Evolutionary conservation across 768 basidiomycete species (phyloP).

Genomic region (Hygrophorus russula): DNA sequence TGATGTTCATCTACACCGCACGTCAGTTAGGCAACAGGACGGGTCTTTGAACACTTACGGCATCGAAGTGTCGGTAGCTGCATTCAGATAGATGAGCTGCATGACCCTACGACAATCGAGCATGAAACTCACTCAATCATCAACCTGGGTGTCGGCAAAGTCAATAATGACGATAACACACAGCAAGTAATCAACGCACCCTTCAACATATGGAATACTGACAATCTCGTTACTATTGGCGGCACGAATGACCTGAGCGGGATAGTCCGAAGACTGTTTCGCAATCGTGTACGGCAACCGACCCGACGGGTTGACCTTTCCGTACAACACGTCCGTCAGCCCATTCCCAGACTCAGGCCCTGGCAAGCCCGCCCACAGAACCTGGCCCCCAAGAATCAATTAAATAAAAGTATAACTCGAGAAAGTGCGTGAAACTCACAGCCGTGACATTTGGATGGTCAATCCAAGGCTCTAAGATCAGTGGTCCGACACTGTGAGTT

Average conservation of each 20-base stretch:
- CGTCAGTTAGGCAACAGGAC: not conserved
- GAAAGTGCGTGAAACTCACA: constrained; percentile 28
- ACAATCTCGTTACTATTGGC: constrained; percentile 26
- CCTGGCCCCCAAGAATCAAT: constrained; percentile 13
- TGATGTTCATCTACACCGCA: constrained; percentile 43
- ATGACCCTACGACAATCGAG: no score
- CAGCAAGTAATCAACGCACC: no score
- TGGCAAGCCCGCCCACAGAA: constrained; percentile 54
- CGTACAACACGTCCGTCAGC: not conserved
- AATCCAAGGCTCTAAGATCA: constrained; percentile 57
- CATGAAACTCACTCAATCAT: no score
- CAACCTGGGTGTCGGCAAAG: no score
- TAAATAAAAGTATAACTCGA: not conserved
- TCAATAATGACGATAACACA: no score
- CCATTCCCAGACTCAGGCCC: constrained; percentile 36
- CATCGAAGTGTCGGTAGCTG: constrained; percentile 63
- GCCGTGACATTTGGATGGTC: constrained; percentile 62
- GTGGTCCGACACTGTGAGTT: constrained; percentile 49
- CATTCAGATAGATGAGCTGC: no score
- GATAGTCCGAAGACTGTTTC: constrained; percentile 44
- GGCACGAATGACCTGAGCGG: constrained; percentile 34
- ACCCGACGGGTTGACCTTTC: constrained; percentile 10
- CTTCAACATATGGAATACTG: constrained; percentile 47
- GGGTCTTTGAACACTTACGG: constrained; percentile 21
- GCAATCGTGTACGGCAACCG: constrained; percentile 70